Evolutionary conservation across 352 stramenopile species (phyloP).

Genomic region (Globisporangium nagaii): DNA sequence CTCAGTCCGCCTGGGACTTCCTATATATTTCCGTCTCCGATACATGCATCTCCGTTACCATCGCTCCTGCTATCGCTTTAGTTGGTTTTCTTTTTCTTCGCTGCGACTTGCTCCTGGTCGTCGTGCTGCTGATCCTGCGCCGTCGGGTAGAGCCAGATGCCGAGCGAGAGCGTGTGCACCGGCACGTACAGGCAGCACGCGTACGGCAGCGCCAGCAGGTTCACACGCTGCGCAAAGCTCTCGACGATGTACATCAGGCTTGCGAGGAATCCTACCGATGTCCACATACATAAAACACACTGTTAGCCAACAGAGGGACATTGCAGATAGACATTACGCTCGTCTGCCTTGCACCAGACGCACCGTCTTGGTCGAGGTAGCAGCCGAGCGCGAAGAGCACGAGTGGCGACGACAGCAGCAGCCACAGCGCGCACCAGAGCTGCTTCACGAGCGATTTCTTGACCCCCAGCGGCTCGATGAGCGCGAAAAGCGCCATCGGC

Average conservation of each 20-base stretch:
- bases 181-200: conserved; percentile 62
- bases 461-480: conserved; percentile 28
- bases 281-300: background rate
- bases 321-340: no score
- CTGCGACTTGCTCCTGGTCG: conserved; percentile 1
- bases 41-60: background rate
- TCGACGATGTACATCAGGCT: conserved; percentile 25
- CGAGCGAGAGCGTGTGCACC: conserved; percentile 58
- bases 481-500: conserved; percentile 54
- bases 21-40: background rate
- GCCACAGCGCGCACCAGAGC: conserved; percentile 29
- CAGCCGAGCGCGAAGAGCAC: conserved; percentile 23
- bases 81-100: conserved; percentile 21
- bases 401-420: conserved; percentile 52
- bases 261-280: conserved; percentile 2
- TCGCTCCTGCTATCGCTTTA: no score
- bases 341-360: no score
- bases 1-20: no score
- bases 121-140: background rate
- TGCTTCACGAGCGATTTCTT: conserved; percentile 20
- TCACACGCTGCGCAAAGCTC: conserved; percentile 43
- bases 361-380: conserved; percentile 20
- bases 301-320: background rate
- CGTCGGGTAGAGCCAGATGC: conserved; percentile 32
- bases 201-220: conserved; percentile 62